Percentiles rank a stretch among this genome's conserved stretches.
Conservation (phyloP, 768 basidiomycete genomes). For the Solioccasus polychromus region DNA sequence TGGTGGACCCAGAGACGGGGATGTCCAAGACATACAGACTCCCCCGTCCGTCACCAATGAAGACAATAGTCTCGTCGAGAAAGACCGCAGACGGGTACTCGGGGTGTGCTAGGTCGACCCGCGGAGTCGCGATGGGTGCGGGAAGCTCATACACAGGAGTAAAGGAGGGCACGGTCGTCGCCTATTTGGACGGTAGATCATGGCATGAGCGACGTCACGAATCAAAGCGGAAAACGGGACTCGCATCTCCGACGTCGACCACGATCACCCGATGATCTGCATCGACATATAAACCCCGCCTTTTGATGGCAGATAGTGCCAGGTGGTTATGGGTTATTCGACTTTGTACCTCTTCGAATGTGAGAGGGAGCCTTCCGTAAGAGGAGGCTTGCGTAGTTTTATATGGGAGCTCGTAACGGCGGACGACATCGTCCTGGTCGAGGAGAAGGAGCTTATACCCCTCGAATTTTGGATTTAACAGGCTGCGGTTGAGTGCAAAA, state of each 20-base stretch:
- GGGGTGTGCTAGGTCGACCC: constrained; percentile 40
- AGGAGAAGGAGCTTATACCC: constrained; percentile 74
- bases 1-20: constrained; percentile 36
- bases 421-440: constrained; percentile 52
- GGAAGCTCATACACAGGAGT: constrained; percentile 60
- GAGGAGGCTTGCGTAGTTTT: constrained; percentile 50
- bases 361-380: constrained; percentile 59
- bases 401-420: constrained; percentile 47
- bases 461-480: constrained; percentile 82
- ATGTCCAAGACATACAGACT: constrained; percentile 57
- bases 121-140: constrained; percentile 42
- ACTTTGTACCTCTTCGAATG: constrained; percentile 80
- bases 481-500: constrained; percentile 47
- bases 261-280: constrained; percentile 56
- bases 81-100: constrained; percentile 78
- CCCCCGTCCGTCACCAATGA: constrained; percentile 74
- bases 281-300: constrained; percentile 66
- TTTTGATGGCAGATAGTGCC: constrained; percentile 41
- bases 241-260: constrained; percentile 57
- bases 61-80: constrained; percentile 43
- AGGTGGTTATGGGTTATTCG: constrained; percentile 86
- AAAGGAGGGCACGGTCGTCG: constrained; percentile 48
- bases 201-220: constrained; percentile 4
- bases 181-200: constrained; percentile 42
- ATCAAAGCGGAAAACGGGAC: constrained; percentile 20